A percentile compares a stretch with the other conserved stretches of the same genome.
phyloP scores from a whole-genome alignment of 805 yeast species.

The Blastobotrys chiropterorum region DNA sequence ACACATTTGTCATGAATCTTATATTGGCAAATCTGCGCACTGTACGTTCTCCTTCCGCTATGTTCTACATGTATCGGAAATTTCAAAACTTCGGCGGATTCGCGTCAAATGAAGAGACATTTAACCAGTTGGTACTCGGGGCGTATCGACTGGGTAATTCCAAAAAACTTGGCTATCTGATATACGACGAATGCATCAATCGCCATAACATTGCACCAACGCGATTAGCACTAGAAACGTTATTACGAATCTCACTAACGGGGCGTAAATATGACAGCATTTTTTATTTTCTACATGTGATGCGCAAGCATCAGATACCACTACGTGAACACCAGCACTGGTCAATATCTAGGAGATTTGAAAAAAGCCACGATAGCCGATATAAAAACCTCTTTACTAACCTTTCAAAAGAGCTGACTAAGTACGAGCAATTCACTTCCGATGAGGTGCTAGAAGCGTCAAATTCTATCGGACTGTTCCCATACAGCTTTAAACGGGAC shows the following conservation, averaged over 20 bases:
- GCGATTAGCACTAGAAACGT: conserved; percentile 23
- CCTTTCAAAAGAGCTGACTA: neutral
- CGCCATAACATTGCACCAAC: conserved; percentile 11
- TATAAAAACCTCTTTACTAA: conserved; percentile 3
- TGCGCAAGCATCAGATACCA: conserved; percentile 18
- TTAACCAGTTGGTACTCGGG: conserved; percentile 11
- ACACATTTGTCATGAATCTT: neutral
- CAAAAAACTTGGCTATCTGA: conserved; percentile 21
- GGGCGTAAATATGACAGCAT: conserved; percentile 19
- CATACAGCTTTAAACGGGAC: conserved; percentile 8
- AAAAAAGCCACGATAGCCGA: conserved; percentile 5
- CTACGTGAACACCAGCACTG: conserved; percentile 9
- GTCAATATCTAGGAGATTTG: conserved; percentile 8
- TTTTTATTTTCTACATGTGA: conserved; percentile 22
- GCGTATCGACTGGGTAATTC: conserved; percentile 28
- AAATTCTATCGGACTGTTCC: neutral
- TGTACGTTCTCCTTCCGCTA: neutral
- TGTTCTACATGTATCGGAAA: conserved; percentile 6
- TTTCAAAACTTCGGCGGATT: conserved; percentile 6
- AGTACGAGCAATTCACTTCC: conserved; percentile 8
- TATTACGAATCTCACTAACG: conserved; percentile 21
- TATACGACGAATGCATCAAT: conserved; percentile 20
- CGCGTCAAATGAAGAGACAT: conserved; percentile 13
- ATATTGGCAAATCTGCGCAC: neutral
- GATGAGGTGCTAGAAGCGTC: conserved; percentile 9